A percentile compares a stretch with the other conserved stretches of the same genome.
Evolutionary conservation across 148 eudicot species (phyloP).

Genomic region (Camellia lanceoleosa): DNA sequence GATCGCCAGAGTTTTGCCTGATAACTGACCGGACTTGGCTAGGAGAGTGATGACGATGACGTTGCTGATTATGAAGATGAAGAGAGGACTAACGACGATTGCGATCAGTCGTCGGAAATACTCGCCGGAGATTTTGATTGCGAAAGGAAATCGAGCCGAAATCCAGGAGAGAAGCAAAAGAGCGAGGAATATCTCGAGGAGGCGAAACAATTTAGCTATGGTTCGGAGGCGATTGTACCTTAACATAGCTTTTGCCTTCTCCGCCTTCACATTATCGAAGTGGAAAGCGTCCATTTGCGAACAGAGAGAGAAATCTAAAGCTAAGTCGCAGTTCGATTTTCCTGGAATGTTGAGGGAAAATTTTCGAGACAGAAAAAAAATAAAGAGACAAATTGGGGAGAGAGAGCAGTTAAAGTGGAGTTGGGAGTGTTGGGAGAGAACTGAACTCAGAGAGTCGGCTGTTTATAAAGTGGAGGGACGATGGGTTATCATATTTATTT

Average conservation of each 20-base stretch:
- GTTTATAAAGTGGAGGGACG: too few species aligned
- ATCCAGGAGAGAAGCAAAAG: conserved; percentile 52
- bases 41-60: conserved; percentile 65
- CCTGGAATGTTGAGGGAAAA: neutral
- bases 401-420: too few species aligned
- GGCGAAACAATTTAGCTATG: conserved; percentile 50
- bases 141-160: conserved; percentile 57
- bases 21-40: conserved; percentile 53
- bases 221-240: conserved; percentile 34
- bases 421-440: too few species aligned
- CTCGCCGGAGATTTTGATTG: conserved; percentile 49
- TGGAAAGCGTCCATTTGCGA: conserved; percentile 27
- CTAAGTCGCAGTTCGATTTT: neutral
- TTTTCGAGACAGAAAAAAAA: too few species aligned
- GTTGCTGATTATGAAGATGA: conserved; percentile 65
- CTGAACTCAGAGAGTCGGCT: too few species aligned
- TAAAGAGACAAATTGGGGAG: too few species aligned
- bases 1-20: conserved; percentile 5
- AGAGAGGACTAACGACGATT: conserved; percentile 47
- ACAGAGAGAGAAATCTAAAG: neutral
- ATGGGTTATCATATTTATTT: too few species aligned
- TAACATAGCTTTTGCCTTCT: conserved; percentile 31
- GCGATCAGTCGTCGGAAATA: conserved; percentile 35
- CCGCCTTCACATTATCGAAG: conserved; percentile 24
- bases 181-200: conserved; percentile 39